Base-by-base conservation (phyloP, 2,329 filamentous ascomycete species). In the Rosellinia necatrix region DNA sequence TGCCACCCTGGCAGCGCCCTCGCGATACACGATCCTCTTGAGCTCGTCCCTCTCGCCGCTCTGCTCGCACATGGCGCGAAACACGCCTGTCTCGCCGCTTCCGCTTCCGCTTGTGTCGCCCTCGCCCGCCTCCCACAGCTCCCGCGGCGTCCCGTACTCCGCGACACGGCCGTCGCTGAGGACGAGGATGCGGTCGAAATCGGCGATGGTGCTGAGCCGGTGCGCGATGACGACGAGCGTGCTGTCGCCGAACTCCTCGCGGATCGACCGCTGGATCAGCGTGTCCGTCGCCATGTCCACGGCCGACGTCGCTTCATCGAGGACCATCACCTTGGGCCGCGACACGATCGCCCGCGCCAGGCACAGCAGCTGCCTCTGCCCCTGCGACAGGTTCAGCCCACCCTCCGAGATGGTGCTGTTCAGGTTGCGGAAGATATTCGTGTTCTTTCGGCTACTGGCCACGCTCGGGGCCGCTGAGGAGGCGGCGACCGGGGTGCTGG, bases 261-360 rank as follows among this genome's bases (percentile, higher is more conserved):
- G 80, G 63, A 92, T 91, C 47, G 80, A 85, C 5, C 85, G 81
- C 74, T 92, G 89, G 65, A 92, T 92, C 22, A 90, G 79, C 1
- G 80, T 76, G 68, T 92, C 89, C 0, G 89, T 92, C 35, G 81
- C 77, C 86, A 91, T 90, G 70, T 92, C 89, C 2, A 92, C 88
- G 0, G 89, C 88, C 3, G 83, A 87, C 0, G 90, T 93, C 0
- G 90, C 89, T 74, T 92, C 89, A 68, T 93, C 89, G 1, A 92
- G 80, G 1, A 92, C 84, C 82, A 93, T 88, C 64, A 93, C 85
- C 68, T 88, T 88, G 3, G 89, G 88, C 0, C 86, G 81, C 0
- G 84, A 80, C 21, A 91, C 84, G 63, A 91, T 90, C 47, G 86
- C 88, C 47, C 85, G 85, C 1, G 88, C 88, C 3, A 91, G 82